These are phyloP conservation scores for Sclerotinia nivalis DNA, from an alignment of 2,329 filamentous ascomycete species.

Conservation along the genomic window DNA sequence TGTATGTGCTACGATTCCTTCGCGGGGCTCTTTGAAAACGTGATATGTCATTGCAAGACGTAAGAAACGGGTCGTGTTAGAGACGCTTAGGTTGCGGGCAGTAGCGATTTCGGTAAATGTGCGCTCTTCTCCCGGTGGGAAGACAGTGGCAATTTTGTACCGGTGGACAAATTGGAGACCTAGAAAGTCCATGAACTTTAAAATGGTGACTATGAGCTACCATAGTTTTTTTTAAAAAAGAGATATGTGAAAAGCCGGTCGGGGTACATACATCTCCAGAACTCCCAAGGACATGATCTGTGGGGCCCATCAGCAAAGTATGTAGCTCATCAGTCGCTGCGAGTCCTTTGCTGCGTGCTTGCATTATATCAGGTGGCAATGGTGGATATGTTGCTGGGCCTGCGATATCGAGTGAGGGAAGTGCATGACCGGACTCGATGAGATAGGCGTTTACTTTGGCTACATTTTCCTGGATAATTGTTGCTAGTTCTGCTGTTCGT, in stretches of 20 bases:
- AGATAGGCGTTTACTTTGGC: neutral
- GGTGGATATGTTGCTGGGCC: neutral
- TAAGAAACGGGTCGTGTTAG: neutral
- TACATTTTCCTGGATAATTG: neutral
- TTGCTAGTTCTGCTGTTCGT: neutral
- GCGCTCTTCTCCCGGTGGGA: neutral
- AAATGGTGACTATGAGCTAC: neutral
- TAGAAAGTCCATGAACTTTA: neutral
- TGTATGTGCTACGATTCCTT: neutral
- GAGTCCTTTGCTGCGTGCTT: neutral
- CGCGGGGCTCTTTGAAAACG: neutral
- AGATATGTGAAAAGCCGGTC: neutral
- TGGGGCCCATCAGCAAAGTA: neutral
- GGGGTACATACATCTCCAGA: neutral
- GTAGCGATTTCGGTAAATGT: slow-evolving; percentile 1
- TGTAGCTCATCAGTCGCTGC: neutral
- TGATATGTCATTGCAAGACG: slow-evolving; percentile 6
- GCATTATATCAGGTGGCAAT: neutral
- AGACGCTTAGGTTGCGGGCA: neutral
- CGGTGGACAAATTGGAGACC: neutral
- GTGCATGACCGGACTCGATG: neutral
- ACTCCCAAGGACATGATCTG: neutral
- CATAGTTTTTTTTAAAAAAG: neutral
- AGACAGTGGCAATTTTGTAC: neutral
- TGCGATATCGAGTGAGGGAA: neutral